These are phyloP conservation scores for Aspergillus saccharolyticus DNA, from an alignment of 495 filamentous ascomycete genomes.

Conservation along the genomic window DNA sequence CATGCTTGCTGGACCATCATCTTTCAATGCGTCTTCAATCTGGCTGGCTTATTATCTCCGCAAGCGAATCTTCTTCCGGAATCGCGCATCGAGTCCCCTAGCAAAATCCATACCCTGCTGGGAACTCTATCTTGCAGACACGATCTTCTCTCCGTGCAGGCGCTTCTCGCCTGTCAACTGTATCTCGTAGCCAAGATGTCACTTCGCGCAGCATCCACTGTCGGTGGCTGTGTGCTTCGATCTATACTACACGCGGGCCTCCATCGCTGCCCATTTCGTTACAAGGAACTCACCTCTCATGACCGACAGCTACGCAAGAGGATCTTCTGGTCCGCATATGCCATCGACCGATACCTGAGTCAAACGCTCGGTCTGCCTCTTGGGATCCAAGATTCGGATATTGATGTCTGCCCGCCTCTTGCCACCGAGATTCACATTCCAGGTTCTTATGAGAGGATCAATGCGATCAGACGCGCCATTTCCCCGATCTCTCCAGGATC, in stretches of 20 bases:
- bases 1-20: constrained; percentile 36
- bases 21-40: constrained; percentile 37
- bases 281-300: constrained; percentile 36
- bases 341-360: constrained; percentile 45
- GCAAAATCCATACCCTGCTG: constrained; percentile 26
- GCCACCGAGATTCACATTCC: constrained; percentile 29
- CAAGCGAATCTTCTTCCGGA: constrained; percentile 22
- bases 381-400: constrained; percentile 40
- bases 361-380: constrained; percentile 43
- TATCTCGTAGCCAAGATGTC: constrained; percentile 40
- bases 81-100: constrained; percentile 27
- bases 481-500: neutral
- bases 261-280: constrained; percentile 41
- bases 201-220: constrained; percentile 33
- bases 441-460: constrained; percentile 5
- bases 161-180: constrained; percentile 32
- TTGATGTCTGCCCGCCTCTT: constrained; percentile 37
- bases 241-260: constrained; percentile 39
- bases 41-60: constrained; percentile 27
- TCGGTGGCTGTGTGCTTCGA: constrained; percentile 37
- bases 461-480: neutral
- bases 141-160: constrained; percentile 36
- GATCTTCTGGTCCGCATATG: constrained; percentile 50
- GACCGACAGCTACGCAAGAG: constrained; percentile 40
- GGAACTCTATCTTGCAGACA: constrained; percentile 28